Evolutionary conservation across 345 rosid species (phyloP).

Genomic region (Linum trigynum): DNA sequence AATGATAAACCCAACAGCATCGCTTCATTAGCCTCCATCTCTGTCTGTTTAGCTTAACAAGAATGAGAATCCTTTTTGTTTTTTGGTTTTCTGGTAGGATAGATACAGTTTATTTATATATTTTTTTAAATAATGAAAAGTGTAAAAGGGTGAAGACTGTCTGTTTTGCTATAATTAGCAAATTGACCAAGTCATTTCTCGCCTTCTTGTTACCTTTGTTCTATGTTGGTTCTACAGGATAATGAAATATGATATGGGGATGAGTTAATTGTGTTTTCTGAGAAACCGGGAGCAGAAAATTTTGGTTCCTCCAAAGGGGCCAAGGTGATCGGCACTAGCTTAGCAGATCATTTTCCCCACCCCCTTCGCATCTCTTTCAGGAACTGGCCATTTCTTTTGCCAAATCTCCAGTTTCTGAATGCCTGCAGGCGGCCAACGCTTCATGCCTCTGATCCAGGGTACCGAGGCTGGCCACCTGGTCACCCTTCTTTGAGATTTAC

Average conservation of each 20-base stretch:
- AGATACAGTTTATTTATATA: too few species aligned
- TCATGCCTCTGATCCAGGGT: background rate
- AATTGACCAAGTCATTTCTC: slow-evolving; percentile 14
- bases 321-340: slow-evolving; percentile 6
- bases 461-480: background rate
- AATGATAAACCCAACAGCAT: background rate
- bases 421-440: background rate
- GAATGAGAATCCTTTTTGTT: too few species aligned
- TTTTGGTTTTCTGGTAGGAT: background rate
- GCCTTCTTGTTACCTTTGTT: slow-evolving; percentile 2
- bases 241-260: background rate
- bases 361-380: background rate
- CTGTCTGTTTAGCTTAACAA: too few species aligned
- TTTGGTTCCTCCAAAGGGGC: slow-evolving; percentile 27
- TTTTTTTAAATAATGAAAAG: too few species aligned
- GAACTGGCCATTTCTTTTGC: background rate
- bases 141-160: background rate
- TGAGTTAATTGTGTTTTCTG: slow-evolving; percentile 16
- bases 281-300: slow-evolving; percentile 26
- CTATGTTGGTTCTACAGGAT: slow-evolving; percentile 7
- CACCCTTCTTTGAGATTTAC: too few species aligned
- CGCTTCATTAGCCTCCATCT: too few species aligned
- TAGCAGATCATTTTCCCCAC: background rate
- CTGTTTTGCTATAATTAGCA: slow-evolving; percentile 3
- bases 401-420: background rate